These are phyloP conservation scores for Lanmaoa rubissima DNA, from an alignment of 768 basidiomycete species.

Conservation along the genomic window DNA sequence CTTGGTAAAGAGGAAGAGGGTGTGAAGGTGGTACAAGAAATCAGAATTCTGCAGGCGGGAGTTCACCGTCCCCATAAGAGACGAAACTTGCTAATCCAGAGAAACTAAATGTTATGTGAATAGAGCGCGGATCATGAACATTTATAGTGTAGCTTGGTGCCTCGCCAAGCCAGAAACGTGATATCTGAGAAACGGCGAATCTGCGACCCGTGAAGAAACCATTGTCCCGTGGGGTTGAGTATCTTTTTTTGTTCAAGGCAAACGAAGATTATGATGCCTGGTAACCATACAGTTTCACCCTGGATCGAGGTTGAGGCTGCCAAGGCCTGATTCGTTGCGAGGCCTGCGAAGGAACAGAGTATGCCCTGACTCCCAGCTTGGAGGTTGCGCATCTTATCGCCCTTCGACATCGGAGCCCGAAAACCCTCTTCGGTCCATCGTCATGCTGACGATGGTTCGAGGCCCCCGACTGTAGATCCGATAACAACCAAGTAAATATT, in stretches of 20 bases:
- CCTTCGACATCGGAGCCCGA: too few species aligned
- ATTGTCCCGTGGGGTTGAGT: too few species aligned
- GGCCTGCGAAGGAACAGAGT: not conserved
- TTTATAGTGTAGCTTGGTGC: constrained; percentile 1
- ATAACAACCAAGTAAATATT: too few species aligned
- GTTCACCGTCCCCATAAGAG: not conserved
- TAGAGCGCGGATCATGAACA: not conserved
- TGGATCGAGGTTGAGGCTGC: not conserved
- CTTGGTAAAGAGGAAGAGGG: constrained; percentile 25
- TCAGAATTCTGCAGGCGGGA: not conserved
- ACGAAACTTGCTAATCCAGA: not conserved
- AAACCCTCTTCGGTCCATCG: too few species aligned
- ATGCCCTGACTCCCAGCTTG: not conserved
- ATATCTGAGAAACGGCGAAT: not conserved
- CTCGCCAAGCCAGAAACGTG: not conserved
- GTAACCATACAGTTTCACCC: not conserved
- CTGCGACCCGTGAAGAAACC: too few species aligned
- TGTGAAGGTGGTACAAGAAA: constrained; percentile 17
- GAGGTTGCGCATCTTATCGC: not conserved
- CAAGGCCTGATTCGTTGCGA: not conserved
- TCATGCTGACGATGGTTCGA: too few species aligned
- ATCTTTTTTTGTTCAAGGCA: not conserved
- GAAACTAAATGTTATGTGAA: not conserved
- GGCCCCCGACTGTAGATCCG: too few species aligned
- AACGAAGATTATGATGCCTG: too few species aligned